Conservation (phyloP, 2,329 filamentous ascomycete genomes). For the Alternaria triticina region DNA sequence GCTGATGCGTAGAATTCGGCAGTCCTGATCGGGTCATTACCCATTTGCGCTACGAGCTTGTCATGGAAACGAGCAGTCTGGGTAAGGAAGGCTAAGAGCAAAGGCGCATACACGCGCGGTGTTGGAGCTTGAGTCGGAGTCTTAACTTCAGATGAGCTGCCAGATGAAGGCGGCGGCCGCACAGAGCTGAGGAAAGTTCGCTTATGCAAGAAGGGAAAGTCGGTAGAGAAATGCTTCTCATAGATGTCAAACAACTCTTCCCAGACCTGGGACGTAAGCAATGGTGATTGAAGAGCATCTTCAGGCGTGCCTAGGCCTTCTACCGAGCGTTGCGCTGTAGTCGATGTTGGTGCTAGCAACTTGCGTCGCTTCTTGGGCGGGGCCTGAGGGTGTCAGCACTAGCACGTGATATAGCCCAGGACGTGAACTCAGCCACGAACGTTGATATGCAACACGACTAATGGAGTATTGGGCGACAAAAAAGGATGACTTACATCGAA, state of each 20-base stretch:
- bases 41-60: slow-evolving; percentile 45
- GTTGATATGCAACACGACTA: background rate
- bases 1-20: slow-evolving; percentile 70
- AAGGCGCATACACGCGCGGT: slow-evolving; percentile 58
- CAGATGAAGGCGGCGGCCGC: slow-evolving; percentile 36
- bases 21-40: slow-evolving; percentile 19
- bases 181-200: slow-evolving; percentile 61
- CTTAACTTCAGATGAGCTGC: slow-evolving; percentile 27
- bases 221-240: slow-evolving; percentile 73
- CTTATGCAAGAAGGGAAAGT: slow-evolving; percentile 74
- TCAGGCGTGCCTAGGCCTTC: slow-evolving; percentile 55
- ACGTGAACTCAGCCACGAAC: background rate
- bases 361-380: slow-evolving; percentile 42
- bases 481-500: slow-evolving; percentile 27
- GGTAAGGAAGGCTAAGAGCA: slow-evolving; percentile 71
- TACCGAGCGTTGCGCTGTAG: slow-evolving; percentile 38
- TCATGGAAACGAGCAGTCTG: slow-evolving; percentile 74
- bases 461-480: background rate
- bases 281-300: slow-evolving; percentile 66
- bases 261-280: slow-evolving; percentile 71
- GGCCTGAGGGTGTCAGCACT: slow-evolving; percentile 9
- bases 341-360: slow-evolving; percentile 44
- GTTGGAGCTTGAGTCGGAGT: slow-evolving; percentile 31
- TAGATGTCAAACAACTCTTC: slow-evolving; percentile 73
- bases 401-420: background rate